Evolutionary conservation across 768 basidiomycete species (phyloP).

Genomic region (Mycena leptocephala): DNA sequence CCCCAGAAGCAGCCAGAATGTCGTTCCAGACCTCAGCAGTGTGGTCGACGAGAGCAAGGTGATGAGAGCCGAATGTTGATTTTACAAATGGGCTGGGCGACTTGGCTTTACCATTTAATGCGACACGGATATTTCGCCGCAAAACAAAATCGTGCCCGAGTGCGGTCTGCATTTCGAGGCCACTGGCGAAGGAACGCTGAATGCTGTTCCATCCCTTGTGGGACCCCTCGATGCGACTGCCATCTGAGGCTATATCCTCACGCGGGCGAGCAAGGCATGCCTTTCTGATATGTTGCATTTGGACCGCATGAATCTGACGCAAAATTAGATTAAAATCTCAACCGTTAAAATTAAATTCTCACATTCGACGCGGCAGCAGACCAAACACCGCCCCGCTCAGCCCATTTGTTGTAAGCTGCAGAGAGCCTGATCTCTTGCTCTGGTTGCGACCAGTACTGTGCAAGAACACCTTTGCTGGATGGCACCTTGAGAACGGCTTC

Average conservation of each 20-base stretch:
- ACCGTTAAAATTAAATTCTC: not conserved
- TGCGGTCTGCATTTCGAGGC: constrained; percentile 34
- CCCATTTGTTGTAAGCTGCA: constrained; percentile 1
- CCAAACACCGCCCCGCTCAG: not conserved
- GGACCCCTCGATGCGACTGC: constrained; percentile 46
- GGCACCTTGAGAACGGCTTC: not conserved
- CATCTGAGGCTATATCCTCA: constrained; percentile 41
- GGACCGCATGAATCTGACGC: constrained; percentile 41
- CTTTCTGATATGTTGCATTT: constrained; percentile 45
- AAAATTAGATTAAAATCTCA: not conserved
- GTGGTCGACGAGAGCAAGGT: constrained; percentile 37
- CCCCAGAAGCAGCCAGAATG: not conserved
- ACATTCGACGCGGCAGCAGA: too few relatives aligned
- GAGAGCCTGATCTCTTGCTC: constrained; percentile 2
- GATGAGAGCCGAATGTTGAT: constrained; percentile 43
- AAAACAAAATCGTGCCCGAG: constrained; percentile 43
- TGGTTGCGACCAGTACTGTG: constrained; percentile 17
- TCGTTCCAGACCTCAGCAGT: constrained; percentile 27
- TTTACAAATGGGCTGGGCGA: constrained; percentile 14
- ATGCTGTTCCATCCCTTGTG: constrained; percentile 49
- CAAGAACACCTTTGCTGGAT: not conserved
- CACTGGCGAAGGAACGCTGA: constrained; percentile 37
- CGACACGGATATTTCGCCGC: constrained; percentile 37
- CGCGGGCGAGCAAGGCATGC: constrained; percentile 42
- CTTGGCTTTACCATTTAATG: not conserved